A percentile compares a stretch with the other conserved stretches of the same genome.
Conservation (phyloP, 768 basidiomycete species). For the Filobasidium floriforme region DNA sequence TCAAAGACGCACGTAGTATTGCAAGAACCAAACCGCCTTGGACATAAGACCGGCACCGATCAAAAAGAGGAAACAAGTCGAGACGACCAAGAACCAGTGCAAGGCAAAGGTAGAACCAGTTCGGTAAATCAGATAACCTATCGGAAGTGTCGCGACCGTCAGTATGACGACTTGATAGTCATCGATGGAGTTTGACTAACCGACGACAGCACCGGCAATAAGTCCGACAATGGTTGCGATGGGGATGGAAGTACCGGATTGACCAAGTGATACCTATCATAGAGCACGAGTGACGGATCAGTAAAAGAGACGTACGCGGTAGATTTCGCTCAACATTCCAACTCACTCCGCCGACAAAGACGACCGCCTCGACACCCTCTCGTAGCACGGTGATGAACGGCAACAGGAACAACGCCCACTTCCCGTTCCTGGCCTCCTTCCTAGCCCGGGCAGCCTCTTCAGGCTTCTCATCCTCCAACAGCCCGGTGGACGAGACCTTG, state of each 20-base stretch:
- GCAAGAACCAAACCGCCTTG: conserved; percentile 64
- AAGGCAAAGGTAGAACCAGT: conserved; percentile 54
- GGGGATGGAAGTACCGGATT: conserved; percentile 75
- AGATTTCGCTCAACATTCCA: background rate
- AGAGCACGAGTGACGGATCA: background rate
- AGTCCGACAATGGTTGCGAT: conserved; percentile 82
- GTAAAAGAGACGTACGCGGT: background rate
- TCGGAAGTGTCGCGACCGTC: conserved; percentile 11
- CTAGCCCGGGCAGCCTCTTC: conserved; percentile 18
- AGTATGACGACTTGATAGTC: background rate
- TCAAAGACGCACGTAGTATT: conserved; percentile 49
- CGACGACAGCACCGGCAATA: conserved; percentile 64
- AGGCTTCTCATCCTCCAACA: conserved; percentile 24
- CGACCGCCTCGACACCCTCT: conserved; percentile 86
- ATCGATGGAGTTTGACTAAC: conserved; percentile 36
- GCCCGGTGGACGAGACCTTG: conserved; percentile 23
- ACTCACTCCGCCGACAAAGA: conserved; percentile 76
- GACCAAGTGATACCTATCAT: conserved; percentile 63
- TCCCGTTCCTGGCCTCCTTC: conserved; percentile 52
- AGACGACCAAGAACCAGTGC: conserved; percentile 76
- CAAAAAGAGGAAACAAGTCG: conserved; percentile 84
- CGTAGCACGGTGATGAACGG: conserved; percentile 87
- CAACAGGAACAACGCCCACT: conserved; percentile 82
- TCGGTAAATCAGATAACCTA: conserved; percentile 38
- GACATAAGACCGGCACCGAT: conserved; percentile 91